These are phyloP conservation scores for Exophiala calicioides DNA, from an alignment of 2,329 filamentous ascomycete genomes.

Conservation along the genomic window DNA sequence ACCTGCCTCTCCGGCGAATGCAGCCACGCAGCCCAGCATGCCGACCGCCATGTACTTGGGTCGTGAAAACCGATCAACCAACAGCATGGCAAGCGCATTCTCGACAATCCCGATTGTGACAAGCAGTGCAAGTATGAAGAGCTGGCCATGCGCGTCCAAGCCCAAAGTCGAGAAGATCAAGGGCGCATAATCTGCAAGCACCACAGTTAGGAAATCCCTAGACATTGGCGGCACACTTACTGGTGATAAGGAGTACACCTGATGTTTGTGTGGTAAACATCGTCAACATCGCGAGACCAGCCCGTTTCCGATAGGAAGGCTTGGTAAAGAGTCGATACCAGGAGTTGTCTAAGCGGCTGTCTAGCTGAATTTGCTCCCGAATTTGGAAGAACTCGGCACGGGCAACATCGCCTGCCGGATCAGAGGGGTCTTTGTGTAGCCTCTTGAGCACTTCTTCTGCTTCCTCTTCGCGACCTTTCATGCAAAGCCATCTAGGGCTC, in stretches of 20 bases:
- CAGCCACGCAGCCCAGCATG: slow-evolving; percentile 5
- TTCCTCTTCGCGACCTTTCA: slow-evolving; percentile 34
- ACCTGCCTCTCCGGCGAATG: not conserved
- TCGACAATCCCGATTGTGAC: slow-evolving; percentile 1
- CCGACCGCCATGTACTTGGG: slow-evolving; percentile 7
- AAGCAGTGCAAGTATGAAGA: slow-evolving; percentile 2
- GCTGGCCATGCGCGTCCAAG: slow-evolving; percentile 2
- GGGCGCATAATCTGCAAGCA: slow-evolving; percentile 5
- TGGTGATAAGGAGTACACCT: slow-evolving; percentile 3
- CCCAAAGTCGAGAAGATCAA: slow-evolving; percentile 6
- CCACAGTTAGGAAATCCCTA: slow-evolving; percentile 1
- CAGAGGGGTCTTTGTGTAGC: slow-evolving; percentile 44
- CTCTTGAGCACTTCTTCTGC: slow-evolving; percentile 36
- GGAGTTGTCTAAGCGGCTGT: not conserved
- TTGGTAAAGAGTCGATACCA: slow-evolving; percentile 1
- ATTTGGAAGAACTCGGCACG: slow-evolving; percentile 42
- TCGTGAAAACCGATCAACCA: slow-evolving; percentile 1
- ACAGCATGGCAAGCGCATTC: slow-evolving; percentile 1
- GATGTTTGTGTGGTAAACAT: slow-evolving; percentile 6
- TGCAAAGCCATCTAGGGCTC: slow-evolving; percentile 41
- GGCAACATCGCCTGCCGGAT: slow-evolving; percentile 40
- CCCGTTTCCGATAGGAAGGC: slow-evolving; percentile 2
- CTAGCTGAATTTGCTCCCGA: slow-evolving; percentile 8
- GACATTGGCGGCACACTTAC: not conserved
- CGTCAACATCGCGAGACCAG: slow-evolving; percentile 2